These are phyloP conservation scores for Meripilus lineatus DNA, from an alignment of 1,284 basidiomycete genomes.

Conservation along the genomic window DNA sequence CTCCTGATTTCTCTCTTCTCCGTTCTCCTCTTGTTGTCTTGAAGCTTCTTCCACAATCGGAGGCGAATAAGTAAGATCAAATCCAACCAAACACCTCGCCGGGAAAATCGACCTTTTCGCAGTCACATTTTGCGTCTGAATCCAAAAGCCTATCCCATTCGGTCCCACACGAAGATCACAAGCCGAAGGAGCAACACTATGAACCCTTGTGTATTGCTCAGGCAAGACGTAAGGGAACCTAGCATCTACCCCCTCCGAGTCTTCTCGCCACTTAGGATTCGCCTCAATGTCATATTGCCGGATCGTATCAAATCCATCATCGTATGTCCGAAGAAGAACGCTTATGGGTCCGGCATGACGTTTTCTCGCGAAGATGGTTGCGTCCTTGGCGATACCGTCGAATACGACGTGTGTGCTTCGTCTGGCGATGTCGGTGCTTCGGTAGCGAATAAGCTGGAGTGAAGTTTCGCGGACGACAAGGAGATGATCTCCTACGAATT, in stretches of 20 bases:
- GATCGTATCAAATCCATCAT: constrained; percentile 24
- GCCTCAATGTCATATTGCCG: constrained; percentile 29
- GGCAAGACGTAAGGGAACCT: constrained; percentile 27
- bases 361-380: constrained; percentile 23
- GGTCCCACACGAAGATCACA: constrained; percentile 23
- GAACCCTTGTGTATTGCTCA: constrained; percentile 16
- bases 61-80: constrained; percentile 27
- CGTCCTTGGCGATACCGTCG: constrained; percentile 22
- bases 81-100: constrained; percentile 30
- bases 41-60: too few relatives aligned
- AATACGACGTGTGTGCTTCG: constrained; percentile 17
- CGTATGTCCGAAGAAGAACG: constrained; percentile 23
- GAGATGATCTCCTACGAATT: constrained; percentile 25
- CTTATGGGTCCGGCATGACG: constrained; percentile 25
- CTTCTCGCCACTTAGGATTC: constrained; percentile 12
- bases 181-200: constrained; percentile 28
- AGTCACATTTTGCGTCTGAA: constrained; percentile 30
- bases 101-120: constrained; percentile 23
- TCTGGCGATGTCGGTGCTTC: constrained; percentile 14
- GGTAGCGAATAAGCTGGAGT: constrained; percentile 23
- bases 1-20: not conserved
- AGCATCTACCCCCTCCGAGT: constrained; percentile 9
- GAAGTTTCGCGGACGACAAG: constrained; percentile 26
- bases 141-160: constrained; percentile 33
- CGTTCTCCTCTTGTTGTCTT: too few relatives aligned